These are phyloP conservation scores for Entomortierella lignicola DNA, from an alignment of 192 early-diverging fungal species.

Conservation along the genomic window DNA sequence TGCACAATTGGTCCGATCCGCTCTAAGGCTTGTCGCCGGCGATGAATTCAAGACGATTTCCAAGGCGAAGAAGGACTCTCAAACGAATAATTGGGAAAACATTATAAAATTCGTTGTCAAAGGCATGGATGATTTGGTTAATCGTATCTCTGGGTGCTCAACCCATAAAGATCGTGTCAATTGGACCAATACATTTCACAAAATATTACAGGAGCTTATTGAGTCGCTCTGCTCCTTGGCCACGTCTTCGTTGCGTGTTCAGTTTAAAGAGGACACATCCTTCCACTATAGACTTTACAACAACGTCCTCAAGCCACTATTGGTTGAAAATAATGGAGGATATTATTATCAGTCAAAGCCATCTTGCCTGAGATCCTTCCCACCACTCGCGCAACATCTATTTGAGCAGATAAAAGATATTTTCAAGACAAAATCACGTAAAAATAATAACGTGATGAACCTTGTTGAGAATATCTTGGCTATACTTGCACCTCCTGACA, in stretches of 20 bases:
- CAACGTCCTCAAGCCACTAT: slow-evolving; percentile 12
- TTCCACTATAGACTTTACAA: slow-evolving; percentile 12
- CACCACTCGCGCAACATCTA: slow-evolving; percentile 28
- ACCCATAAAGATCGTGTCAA: slow-evolving; percentile 3
- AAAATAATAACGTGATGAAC: neutral
- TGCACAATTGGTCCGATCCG: slow-evolving; percentile 17
- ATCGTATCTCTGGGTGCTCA: slow-evolving; percentile 21
- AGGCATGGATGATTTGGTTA: slow-evolving; percentile 22
- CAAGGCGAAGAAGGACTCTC: neutral
- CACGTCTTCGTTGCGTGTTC: neutral
- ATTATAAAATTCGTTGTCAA: slow-evolving; percentile 18
- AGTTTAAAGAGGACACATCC: neutral
- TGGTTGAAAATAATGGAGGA: neutral
- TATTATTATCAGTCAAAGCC: neutral
- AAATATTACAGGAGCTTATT: slow-evolving; percentile 7
- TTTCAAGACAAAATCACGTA: slow-evolving; percentile 18
- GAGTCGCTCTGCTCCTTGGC: neutral
- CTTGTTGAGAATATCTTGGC: slow-evolving; percentile 14
- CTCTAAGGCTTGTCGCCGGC: neutral
- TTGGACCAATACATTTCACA: slow-evolving; percentile 6
- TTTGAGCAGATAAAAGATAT: slow-evolving; percentile 24
- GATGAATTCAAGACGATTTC: slow-evolving; percentile 9
- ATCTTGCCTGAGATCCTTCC: slow-evolving; percentile 15
- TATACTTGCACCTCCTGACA: slow-evolving; percentile 19
- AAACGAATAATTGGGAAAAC: neutral